Percentiles rank a stretch among this genome's conserved stretches.
phyloP scores from a whole-genome alignment of 2,329 filamentous ascomycete species.

The Exophiala lecanii-corni region DNA sequence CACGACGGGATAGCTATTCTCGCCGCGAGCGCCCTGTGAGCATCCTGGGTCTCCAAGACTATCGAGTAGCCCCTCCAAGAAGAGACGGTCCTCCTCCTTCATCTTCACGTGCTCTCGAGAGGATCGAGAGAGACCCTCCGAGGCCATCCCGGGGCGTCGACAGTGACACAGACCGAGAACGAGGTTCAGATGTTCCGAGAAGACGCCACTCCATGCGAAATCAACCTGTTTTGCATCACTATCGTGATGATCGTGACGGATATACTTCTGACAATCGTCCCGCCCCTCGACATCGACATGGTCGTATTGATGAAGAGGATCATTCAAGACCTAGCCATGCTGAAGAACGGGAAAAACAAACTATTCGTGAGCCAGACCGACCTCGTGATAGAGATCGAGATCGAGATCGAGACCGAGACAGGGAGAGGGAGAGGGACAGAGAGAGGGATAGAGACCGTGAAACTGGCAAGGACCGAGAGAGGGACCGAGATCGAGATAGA shows the following conservation, averaged over 20 bases:
- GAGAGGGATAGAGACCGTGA: conserved; percentile 19
- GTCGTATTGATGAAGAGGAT: conserved; percentile 20
- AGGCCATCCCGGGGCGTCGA: conserved; percentile 9
- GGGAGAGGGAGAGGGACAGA: conserved; percentile 18
- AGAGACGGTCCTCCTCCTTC: conserved; percentile 23
- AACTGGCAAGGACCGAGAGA: conserved; percentile 12
- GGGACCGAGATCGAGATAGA: conserved; percentile 19
- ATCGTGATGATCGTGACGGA: conserved; percentile 23
- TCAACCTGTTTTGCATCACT: conserved; percentile 25
- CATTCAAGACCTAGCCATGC: conserved; percentile 12
- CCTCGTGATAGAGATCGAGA: conserved; percentile 10
- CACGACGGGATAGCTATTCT: conserved; percentile 31
- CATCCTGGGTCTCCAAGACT: conserved; percentile 20
- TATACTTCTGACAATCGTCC: conserved; percentile 11
- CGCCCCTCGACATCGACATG: conserved; percentile 12
- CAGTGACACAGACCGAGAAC: conserved; percentile 22
- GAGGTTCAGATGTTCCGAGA: conserved; percentile 10
- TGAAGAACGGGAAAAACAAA: conserved; percentile 21
- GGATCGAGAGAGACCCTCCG: conserved; percentile 20
- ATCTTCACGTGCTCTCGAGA: conserved; percentile 22
- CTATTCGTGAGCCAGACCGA: conserved; percentile 16
- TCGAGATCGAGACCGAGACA: conserved; percentile 15
- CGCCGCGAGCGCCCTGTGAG: conserved; percentile 27
- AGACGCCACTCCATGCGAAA: conserved; percentile 17
- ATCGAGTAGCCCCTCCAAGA: conserved; percentile 14